phyloP scores from a whole-genome alignment of 371 early-diverging fungal species.

The Choanephora cucurbitarum region DNA sequence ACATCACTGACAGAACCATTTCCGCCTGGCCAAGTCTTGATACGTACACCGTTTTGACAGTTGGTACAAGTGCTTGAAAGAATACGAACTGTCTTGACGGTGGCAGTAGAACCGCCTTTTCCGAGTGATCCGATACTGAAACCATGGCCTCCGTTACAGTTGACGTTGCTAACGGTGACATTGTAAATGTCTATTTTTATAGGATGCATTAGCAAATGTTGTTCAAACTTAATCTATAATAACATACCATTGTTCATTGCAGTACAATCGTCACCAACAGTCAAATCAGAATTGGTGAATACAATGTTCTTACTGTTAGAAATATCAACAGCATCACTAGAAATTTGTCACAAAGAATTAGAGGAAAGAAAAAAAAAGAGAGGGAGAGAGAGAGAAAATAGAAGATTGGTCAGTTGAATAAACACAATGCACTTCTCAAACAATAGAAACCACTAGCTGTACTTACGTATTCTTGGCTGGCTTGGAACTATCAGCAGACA shows the following conservation, averaged over 20 bases:
- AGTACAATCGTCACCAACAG: conserved; percentile 37
- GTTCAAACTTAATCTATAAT: too few relatives aligned
- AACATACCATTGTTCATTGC: conserved; percentile 31
- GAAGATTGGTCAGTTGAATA: too few relatives aligned
- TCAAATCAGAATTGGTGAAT: conserved; percentile 23
- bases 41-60: conserved; percentile 42
- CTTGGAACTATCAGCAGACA: conserved; percentile 21
- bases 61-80: conserved; percentile 25
- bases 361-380: too few relatives aligned
- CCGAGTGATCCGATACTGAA: conserved; percentile 42
- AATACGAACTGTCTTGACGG: conserved; percentile 26
- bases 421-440: too few relatives aligned
- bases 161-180: conserved; percentile 23
- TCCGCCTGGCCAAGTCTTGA: conserved; percentile 45
- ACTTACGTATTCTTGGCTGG: conserved; percentile 33
- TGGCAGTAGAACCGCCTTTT: conserved; percentile 28
- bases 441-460: too few relatives aligned
- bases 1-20: conserved; percentile 30
- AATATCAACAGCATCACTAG: conserved; percentile 39
- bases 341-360: too few relatives aligned
- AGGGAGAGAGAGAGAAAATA: too few relatives aligned
- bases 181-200: conserved; percentile 9
- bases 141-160: conserved; percentile 36
- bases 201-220: background rate
- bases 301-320: conserved; percentile 27